Conservation (phyloP, 1,284 basidiomycete genomes). For the Ceratobasidium sp. region DNA sequence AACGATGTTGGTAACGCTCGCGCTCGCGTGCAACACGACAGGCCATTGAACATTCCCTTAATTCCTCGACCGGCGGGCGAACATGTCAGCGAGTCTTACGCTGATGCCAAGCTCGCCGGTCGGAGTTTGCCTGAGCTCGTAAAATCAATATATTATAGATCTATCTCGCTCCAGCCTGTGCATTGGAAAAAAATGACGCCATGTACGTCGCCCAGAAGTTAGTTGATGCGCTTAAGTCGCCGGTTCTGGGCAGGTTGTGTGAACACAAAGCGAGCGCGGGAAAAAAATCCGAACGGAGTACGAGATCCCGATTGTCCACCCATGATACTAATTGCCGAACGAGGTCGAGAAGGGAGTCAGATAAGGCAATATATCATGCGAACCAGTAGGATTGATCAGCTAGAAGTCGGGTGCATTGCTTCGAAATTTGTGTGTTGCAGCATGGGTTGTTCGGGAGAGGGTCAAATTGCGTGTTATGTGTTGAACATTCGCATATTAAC, state of each 20-base stretch:
- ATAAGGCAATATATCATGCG: not conserved
- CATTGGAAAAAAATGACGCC: no score
- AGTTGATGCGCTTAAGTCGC: no score
- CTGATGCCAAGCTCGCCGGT: not conserved
- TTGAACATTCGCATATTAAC: conserved; percentile 3
- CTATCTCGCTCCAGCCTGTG: no score
- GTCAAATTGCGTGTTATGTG: not conserved
- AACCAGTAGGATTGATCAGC: not conserved
- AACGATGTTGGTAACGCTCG: not conserved
- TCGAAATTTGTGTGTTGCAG: not conserved
- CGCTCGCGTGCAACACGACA: not conserved
- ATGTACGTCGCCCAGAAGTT: no score
- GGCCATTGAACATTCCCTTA: no score
- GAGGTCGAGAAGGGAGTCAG: not conserved
- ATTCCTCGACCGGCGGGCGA: not conserved
- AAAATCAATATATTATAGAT: no score
- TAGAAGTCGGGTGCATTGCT: not conserved
- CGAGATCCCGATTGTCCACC: not conserved
- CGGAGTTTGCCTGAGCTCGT: not conserved
- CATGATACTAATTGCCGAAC: not conserved
- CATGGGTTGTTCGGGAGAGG: not conserved
- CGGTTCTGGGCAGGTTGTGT: no score
- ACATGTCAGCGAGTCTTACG: not conserved
- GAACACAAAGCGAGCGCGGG: no score
- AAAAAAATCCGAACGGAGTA: not conserved